These are phyloP conservation scores for Teunomyces panamensis DNA, from an alignment of 805 yeast genomes.

Conservation along the genomic window DNA sequence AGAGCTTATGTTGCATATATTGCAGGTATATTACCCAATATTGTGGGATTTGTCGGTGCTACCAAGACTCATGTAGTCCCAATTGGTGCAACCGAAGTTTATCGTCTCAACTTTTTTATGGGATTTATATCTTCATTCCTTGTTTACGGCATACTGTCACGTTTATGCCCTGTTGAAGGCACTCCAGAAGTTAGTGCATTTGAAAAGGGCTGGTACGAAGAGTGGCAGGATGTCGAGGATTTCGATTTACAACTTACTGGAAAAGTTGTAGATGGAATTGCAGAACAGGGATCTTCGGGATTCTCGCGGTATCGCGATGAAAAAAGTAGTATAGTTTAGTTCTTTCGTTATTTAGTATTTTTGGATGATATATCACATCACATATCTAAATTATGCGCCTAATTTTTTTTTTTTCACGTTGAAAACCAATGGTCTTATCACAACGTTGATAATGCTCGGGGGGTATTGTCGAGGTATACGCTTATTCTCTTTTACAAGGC, in stretches of 20 bases:
- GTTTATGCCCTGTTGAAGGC: slow-evolving; percentile 50
- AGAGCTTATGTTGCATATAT: slow-evolving; percentile 79
- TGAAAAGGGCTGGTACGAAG: slow-evolving; percentile 61
- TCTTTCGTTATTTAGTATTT: background rate
- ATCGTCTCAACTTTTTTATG: slow-evolving; percentile 70
- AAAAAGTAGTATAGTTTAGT: slow-evolving; percentile 3
- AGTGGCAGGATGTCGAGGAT: slow-evolving; percentile 61
- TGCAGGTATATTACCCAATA: slow-evolving; percentile 77
- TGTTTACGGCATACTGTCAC: slow-evolving; percentile 52
- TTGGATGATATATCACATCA: background rate
- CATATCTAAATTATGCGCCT: background rate
- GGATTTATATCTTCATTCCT: slow-evolving; percentile 64
- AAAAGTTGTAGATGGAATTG: slow-evolving; percentile 1
- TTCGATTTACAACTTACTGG: slow-evolving; percentile 43
- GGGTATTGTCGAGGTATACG: background rate
- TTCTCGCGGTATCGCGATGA: slow-evolving; percentile 2
- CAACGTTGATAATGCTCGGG: background rate
- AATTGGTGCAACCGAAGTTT: slow-evolving; percentile 70
- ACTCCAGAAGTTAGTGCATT: slow-evolving; percentile 34
- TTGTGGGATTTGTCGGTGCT: slow-evolving; percentile 85
- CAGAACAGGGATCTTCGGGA: background rate
- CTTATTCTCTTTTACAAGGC: background rate
- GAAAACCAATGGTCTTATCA: background rate
- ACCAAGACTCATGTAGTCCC: slow-evolving; percentile 71
- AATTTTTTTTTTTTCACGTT: background rate